Evolutionary conservation across 176 grass and related monocot genomes (phyloP), one percentile per base, ranked within the genome.

Genomic region (Puya raimondii): DNA sequence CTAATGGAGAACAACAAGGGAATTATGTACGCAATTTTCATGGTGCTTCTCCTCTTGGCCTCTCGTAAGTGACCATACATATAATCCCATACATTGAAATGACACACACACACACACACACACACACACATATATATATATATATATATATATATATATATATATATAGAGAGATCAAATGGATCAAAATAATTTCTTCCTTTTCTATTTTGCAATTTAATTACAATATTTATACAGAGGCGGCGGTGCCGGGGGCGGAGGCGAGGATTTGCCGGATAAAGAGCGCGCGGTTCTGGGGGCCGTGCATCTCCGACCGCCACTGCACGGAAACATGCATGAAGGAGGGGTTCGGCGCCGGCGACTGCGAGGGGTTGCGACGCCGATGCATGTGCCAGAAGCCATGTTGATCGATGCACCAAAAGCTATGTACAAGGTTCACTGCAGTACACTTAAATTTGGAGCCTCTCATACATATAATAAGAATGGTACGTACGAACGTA

Each of bases 341-440:
- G 13, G 64, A 66, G 64, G 64, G 64, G 26, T 66, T 42, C 7
- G 27, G 29, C 13, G 64, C 25, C 64, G 64, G 29, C 27, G 27
- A 48, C 26, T 66, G 64, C 27, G 29, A 66, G 27, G 64, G 64
- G 1, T 2, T 66, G 23, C 64, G 64, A 7, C 64, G 29, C 12
- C 29, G 64, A 11, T 66, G 29, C 64, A 47, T 48, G 64, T 66
- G 64, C 64, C 64, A 66, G 64, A 66, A 66, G 8, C 23, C 12
- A 5, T 66, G 64, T 9, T 18, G 64, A n/a, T n/a, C n/a, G n/a
- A 66, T 42, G 54, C 3, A 8, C 15, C 16, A 6, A 42, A 6
- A 42, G 5, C 6, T 42, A 6, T 42, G 33, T 42, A 7, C 33
- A 1, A 42, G 33, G 4, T 42, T 42, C 6, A 42, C 6, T 7